Base-by-base conservation (phyloP, 148 eudicot genomes). In the Fagopyrum tataricum region DNA sequence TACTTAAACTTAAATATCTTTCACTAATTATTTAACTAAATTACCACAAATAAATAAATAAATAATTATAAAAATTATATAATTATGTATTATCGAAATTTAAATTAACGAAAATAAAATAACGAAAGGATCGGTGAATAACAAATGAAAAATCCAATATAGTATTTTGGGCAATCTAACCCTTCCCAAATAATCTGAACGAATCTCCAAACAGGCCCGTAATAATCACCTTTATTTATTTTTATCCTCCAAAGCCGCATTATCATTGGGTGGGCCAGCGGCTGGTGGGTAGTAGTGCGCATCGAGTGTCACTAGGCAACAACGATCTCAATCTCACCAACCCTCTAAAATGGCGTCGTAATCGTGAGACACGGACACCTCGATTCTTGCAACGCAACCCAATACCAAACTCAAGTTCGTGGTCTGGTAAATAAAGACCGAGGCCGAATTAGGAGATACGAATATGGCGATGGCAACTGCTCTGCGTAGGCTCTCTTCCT, bases 401-500 rank as follows among this genome's bases (percentile, higher is more conserved):
- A 15, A 49, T 6, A 31, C 37, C 37, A 31, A 31, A 31, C 37
- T 31, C 37, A 31, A 31, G 37, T 31, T 31, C 37, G 37, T 31
- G 37, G 14, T 11, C 4, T 15, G 17, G 17, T 6, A 2, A 49
- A 14, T 48, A 15, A 31, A 31, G 37, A 31, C 37, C 37, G 37
- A 31, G 37, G 37, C 37, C 2, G 37, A 31, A 31, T 31, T 31
- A 31, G 37, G 37, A 31, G 37, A 31, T 6, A 15, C 55, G 55
- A 49, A 49, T 3, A 91, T 91, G 98, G 96, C 96, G 46, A 82
- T 89, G 93, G 90, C 96, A 55, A 83, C 87, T 87, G 97, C 96
- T 48, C 85, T 94, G 47, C 89, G 97, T 14, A 82, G 87, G 81
- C 90, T 94, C 68, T 80, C 92, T 3, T 87, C 93, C 24, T 76